phyloP scores from a whole-genome alignment of 108 stramenopile species.

The Discostella pseudostelligera region DNA sequence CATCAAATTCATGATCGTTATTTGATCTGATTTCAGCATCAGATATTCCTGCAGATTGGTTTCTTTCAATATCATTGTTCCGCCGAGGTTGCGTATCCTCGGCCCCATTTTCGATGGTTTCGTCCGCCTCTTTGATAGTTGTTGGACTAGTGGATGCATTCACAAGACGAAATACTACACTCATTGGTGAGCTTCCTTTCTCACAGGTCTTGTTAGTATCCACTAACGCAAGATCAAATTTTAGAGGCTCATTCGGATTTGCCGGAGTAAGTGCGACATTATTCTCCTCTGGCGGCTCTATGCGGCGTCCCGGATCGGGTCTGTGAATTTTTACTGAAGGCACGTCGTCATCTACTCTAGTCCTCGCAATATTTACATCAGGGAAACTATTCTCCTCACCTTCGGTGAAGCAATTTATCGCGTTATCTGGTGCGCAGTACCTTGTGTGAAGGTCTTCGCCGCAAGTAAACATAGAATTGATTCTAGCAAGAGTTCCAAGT shows the following conservation, averaged over 20 bases:
- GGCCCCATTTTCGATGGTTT: not conserved
- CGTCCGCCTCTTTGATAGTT: not conserved
- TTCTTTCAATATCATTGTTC: too few species aligned
- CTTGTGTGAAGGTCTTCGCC: not conserved
- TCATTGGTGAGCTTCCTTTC: constrained; percentile 34
- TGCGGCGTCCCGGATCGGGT: constrained; percentile 5
- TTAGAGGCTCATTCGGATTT: too few species aligned
- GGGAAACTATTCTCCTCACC: not conserved
- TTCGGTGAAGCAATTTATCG: not conserved
- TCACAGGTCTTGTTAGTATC: constrained; percentile 17
- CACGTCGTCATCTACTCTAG: too few species aligned
- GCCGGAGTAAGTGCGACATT: not conserved
- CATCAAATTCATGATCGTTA: too few species aligned
- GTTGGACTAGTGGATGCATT: constrained; percentile 11
- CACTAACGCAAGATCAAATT: too few species aligned
- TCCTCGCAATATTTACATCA: not conserved
- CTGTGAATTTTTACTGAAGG: not conserved
- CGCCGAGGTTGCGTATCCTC: too few species aligned
- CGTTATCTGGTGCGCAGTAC: not conserved
- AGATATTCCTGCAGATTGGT: too few species aligned
- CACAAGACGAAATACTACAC: not conserved
- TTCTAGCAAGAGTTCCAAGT: constrained; percentile 11
- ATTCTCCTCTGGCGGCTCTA: constrained; percentile 10
- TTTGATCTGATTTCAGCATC: too few species aligned
- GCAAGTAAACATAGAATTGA: constrained; percentile 11